phyloP scores from a whole-genome alignment of 257 asterid genomes.

The Solanum verrucosum region DNA sequence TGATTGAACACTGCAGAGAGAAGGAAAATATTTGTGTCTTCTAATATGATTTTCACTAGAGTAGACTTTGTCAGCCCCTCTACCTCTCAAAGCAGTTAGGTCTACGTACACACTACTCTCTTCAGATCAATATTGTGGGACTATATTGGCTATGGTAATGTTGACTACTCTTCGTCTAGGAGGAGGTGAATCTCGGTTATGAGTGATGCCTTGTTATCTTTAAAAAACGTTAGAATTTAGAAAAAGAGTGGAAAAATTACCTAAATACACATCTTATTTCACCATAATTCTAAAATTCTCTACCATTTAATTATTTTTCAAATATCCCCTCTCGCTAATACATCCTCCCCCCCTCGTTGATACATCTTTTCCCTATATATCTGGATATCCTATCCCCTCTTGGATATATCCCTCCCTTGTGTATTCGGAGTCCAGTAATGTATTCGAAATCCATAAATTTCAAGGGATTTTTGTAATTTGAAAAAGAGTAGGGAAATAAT shows the following conservation, averaged over 20 bases:
- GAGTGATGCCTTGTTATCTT: no score
- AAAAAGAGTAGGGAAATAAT: fast-evolving
- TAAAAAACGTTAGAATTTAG: no score
- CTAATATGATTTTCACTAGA: not conserved
- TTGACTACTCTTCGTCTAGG: not conserved
- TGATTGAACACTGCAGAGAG: not conserved
- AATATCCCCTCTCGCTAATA: not conserved
- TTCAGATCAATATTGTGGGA: fast-evolving
- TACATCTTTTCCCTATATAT: no score
- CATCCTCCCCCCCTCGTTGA: not conserved
- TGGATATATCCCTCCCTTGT: not conserved
- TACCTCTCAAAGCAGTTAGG: not conserved
- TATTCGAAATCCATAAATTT: no score
- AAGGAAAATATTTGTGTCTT: not conserved
- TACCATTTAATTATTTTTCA: no score
- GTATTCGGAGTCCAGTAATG: not conserved
- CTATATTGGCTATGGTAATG: not conserved
- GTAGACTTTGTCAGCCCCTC: not conserved
- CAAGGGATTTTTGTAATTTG: not conserved
- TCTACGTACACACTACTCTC: no score
- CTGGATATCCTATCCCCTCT: no score
- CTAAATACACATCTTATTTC: not conserved
- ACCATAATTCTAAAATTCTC: not conserved
- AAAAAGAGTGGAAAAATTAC: not conserved
- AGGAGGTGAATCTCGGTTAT: not conserved